Base-by-base conservation (phyloP, 805 yeast genomes). In the Grigorovia humatica region DNA sequence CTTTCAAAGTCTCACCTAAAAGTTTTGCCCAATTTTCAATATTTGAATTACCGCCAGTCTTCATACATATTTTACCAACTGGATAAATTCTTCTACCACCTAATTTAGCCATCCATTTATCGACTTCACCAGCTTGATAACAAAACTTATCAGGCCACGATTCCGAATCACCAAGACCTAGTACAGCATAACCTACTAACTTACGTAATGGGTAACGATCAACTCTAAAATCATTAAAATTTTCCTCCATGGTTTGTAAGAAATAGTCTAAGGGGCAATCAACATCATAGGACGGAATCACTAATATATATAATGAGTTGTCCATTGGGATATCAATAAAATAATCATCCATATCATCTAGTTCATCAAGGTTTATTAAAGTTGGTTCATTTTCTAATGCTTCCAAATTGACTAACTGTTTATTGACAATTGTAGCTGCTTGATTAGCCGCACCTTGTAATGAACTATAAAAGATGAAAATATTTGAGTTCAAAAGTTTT, bases 251-350 rank as follows among this genome's bases (percentile, higher is more conserved):
- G 45, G 86, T 81, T 59, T 87, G 95, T 52, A 89, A 70, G 66
- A 88, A 88, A 63, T 81, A 90, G 66, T 89, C 97, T 35, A 90
- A 75, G 13, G 97, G 96, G 1, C 95, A 86, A 65, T 89, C 97
- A 0, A 90, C 85, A 57, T 88, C 96, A 63, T 89, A 89, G 0
- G 96, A 88, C 1, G 97, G 97, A 35, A 89, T 72, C 15, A 89
- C 87, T 53, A 89, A 57, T 41, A 90, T 64, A 60, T 88, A 89
- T 12, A 88, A 68, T 43, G 78, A 69, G 51, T 80, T 76, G 4
- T 66, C 66, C 32, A 61, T 57, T 6, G 95, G 95, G 11, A 80
- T 74, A 48, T 76, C 77, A 47, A 87, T 73, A 64, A 89, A 89
- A 65, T 79, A 89, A 53, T 85, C 85, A 60, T 90, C 97, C 49